Base-by-base conservation (phyloP, 208 protist species). In the Crithidia acanthocephali region DNA sequence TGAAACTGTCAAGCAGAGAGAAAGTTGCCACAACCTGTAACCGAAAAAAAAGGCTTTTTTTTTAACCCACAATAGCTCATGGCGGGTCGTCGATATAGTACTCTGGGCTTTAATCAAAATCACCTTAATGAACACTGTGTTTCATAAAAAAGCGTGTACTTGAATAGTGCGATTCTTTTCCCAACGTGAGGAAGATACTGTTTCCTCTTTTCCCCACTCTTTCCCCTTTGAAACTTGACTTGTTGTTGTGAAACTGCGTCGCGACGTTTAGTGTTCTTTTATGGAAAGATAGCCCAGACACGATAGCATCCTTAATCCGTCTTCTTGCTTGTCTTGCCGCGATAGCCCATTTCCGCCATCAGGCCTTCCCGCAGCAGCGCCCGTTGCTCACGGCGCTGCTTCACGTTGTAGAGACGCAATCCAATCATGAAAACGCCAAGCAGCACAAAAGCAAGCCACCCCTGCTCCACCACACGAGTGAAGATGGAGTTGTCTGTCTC, bases 341-440 rank as follows among this genome's bases (percentile, higher is more conserved):
- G 65, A 28, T 83, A 87, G 1, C 78, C 64, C 79, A 93, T 77
- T 57, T 95, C 84, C 1, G 83, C 77, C 74, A 92, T 83, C 15
- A 95, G 33, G 20, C 67, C 74, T 51, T 95, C 87, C 11, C 86
- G 81, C 37, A 93, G 53, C 53, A 95, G 61, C 57, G 75, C 51
- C 7, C 83, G 78, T 59, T 92, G 84, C 10, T 87, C 66, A 2
- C 48, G 67, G 13, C 91, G 87, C 72, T 95, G 87, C 40, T 75
- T 84, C 47, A 90, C 80, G 48, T 95, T 95, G 64, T 86, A 95
- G 16, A 95, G 42, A 13, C 87, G 81, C n/a, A 95, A 67, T 0
- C 79, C 91, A 64, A 95, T 57, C 62, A 95, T 85, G 50, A 93
- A 80, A 18, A 83, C 50, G 20, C 87, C 91, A 30, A 95, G 80